Evolutionary conservation across 805 yeast species (phyloP).

Genomic region (Candida fluviatilis): DNA sequence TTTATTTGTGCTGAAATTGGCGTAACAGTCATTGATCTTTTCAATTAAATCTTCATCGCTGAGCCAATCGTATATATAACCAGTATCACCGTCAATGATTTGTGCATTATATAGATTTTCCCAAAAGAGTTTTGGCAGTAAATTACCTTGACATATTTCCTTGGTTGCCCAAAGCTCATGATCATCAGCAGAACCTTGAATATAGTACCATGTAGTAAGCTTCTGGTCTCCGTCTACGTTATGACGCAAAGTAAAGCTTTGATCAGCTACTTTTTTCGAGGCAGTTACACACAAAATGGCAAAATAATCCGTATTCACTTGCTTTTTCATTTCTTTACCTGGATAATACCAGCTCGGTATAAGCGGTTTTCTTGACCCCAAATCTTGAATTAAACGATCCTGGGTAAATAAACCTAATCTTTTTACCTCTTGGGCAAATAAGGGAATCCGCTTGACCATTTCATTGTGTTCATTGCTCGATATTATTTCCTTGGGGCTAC

Average conservation of each 20-base stretch:
- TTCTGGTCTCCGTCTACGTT: conserved; percentile 5
- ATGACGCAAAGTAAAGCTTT: conserved; percentile 1
- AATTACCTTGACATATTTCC: conserved; percentile 37
- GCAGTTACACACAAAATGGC: conserved; percentile 52
- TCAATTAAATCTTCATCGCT: conserved; percentile 19
- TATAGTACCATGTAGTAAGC: conserved; percentile 41
- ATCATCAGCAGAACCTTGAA: conserved; percentile 94
- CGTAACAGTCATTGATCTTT: conserved; percentile 13
- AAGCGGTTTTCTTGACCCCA: conserved; percentile 38
- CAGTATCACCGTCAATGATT: conserved; percentile 19
- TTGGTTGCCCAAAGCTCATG: conserved; percentile 73
- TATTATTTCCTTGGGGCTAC: conserved; percentile 32
- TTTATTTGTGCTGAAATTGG: too few species aligned
- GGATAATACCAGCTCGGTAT: conserved; percentile 73
- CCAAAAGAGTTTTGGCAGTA: conserved; percentile 62
- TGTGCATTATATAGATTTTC: conserved; percentile 2
- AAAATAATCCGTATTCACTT: conserved; percentile 3
- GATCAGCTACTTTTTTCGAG: conserved; percentile 35
- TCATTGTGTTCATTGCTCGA: conserved; percentile 52
- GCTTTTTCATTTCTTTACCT: conserved; percentile 17
- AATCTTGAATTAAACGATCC: conserved; percentile 16
- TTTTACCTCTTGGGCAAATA: conserved; percentile 42
- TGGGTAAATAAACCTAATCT: conserved; percentile 37
- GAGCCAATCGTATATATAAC: conserved; percentile 18
- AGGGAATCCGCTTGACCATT: conserved; percentile 46